These are phyloP conservation scores for Paramecium caudatum DNA, from an alignment of 73 alveolate genomes.

Conservation along the genomic window DNA sequence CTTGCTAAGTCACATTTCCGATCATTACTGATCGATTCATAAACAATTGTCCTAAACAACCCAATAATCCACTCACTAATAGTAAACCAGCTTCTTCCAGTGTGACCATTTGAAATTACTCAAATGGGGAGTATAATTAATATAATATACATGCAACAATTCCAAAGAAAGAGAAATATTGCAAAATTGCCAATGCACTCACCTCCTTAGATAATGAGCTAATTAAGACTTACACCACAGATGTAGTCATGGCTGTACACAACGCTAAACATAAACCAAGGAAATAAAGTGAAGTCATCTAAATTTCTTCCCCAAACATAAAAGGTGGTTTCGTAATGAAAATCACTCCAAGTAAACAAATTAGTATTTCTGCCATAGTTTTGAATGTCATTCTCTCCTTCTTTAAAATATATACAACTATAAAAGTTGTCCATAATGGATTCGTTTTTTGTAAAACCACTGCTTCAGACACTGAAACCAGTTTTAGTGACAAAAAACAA, in stretches of 20 bases:
- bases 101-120: neutral
- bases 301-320: neutral
- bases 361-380: neutral
- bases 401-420: constrained; percentile 6
- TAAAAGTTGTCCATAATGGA: constrained; percentile 58
- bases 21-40: constrained; percentile 57
- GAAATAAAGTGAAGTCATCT: neutral
- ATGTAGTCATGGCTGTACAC: neutral
- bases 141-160: neutral
- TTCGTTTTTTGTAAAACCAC: neutral
- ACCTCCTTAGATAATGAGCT: neutral
- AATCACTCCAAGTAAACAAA: constrained; percentile 34
- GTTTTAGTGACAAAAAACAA: constrained; percentile 20
- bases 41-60: constrained; percentile 1
- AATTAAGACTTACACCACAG: neutral
- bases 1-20: constrained; percentile 29
- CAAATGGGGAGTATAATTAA: constrained; percentile 33
- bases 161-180: constrained; percentile 44
- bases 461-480: constrained; percentile 36
- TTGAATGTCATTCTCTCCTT: constrained; percentile 20
- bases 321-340: constrained; percentile 47
- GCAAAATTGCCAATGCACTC: constrained; percentile 4
- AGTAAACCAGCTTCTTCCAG: neutral
- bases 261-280: neutral
- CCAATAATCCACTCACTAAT: constrained; percentile 4